Evolutionary conservation across 441 rosid genomes (phyloP), one percentile per base, ranked within the genome.

Genomic region (Pelargonium cotyledonis): DNA sequence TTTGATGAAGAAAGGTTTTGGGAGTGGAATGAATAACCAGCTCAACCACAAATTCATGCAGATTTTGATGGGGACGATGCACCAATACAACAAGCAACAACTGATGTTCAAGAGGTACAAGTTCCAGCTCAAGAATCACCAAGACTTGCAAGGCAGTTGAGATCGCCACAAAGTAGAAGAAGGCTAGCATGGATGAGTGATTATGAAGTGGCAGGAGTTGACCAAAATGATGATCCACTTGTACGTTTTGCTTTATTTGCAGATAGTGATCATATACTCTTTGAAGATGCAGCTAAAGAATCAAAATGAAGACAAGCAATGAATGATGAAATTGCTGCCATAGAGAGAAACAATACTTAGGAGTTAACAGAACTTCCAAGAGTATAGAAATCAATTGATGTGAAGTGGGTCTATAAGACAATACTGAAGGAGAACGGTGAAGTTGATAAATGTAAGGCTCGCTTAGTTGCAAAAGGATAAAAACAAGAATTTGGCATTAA

Each of bases 271-370:
- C 65, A 40, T 3, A 19, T 26, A 1, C 10, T 3, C 12, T 62
- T 62, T 21, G 31, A 35, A 3, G 70, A 47, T 4, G 62, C 16
- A 4, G 41, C 14, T 7, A 16, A 67, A 67, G 10, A 23, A 21
- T 0, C 7, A 6, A 67, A 67, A 49, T 67, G 70, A 61, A 46
- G n/a, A 19, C 1, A 21, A 11, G 70, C 57, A 19, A 67, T 49
- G 60, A 41, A 49, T 8, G 19, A 6, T 8, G 11, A 67, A 21
- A 44, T 67, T 15, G 8, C 0, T 15, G 62, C 70, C 5, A 67
- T 46, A 8, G n/a, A 67, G 38, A 67, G 12, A 51, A 44, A 67
- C 4, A 18, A 46, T 2, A 67, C 60, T 18, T 67, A 18, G 29
- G 29, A 26, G 29, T 26, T 26, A 26, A 26, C 29, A 0, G 29